These are phyloP conservation scores for Onygena corvina DNA, from an alignment of 2,329 filamentous ascomycete species.

Conservation along the genomic window DNA sequence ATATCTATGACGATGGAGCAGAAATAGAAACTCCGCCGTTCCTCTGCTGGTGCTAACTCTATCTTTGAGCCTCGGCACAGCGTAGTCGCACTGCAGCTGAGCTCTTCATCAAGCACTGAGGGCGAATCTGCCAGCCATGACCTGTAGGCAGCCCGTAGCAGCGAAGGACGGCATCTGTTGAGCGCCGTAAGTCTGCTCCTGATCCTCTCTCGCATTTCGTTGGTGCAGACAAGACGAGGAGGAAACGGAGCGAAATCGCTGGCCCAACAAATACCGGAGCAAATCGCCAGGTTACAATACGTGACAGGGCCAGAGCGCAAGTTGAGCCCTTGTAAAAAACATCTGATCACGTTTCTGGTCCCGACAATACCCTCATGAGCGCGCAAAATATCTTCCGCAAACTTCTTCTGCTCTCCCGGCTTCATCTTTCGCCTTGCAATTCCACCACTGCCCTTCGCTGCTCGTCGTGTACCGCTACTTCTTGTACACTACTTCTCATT, in stretches of 20 bases:
- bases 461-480: constrained; percentile 10
- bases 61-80: constrained; percentile 4
- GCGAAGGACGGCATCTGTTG: too few species aligned
- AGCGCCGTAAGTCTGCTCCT: neutral
- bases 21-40: too few species aligned
- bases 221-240: neutral
- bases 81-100: neutral
- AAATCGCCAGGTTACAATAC: constrained; percentile 3
- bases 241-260: neutral
- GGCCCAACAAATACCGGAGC: constrained; percentile 5
- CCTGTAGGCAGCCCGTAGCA: too few species aligned
- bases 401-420: neutral
- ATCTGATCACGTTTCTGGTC: constrained; percentile 7
- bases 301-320: neutral
- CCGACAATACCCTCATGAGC: constrained; percentile 6
- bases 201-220: neutral
- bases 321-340: neutral
- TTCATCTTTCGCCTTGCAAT: neutral
- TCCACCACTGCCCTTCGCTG: neutral
- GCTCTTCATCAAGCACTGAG: constrained; percentile 5
- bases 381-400: constrained; percentile 1
- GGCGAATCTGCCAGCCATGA: too few species aligned
- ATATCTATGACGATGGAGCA: too few species aligned
- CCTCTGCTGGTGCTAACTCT: neutral
- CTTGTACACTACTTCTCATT: constrained; percentile 15